Percentiles rank a stretch among this genome's conserved stretches.
These are phyloP conservation scores for Fraxinus nigra DNA, from an alignment of 305 asterid genomes.

Conservation along the genomic window DNA sequence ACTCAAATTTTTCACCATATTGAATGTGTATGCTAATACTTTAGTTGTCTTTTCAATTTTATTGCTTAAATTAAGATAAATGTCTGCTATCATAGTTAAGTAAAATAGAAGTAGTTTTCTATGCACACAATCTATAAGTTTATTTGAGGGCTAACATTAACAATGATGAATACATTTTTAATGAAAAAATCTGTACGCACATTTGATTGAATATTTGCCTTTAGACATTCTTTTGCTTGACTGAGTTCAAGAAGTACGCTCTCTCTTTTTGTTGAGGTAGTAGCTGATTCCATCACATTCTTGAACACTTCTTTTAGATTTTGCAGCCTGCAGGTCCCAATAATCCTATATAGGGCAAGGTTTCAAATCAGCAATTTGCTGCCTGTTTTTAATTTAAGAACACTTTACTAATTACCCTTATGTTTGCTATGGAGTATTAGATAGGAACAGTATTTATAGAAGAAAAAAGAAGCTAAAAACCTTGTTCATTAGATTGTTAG, in stretches of 20 bases:
- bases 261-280: neutral
- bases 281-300: neutral
- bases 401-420: neutral
- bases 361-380: neutral
- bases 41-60: neutral
- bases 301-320: neutral
- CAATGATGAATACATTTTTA: neutral
- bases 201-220: neutral
- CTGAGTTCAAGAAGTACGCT: slow-evolving; percentile 8
- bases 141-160: neutral
- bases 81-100: neutral
- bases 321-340: neutral
- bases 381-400: neutral
- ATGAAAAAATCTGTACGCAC: neutral
- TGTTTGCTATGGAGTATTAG: neutral
- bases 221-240: neutral
- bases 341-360: neutral
- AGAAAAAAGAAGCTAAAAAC: neutral
- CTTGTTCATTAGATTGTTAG: neutral
- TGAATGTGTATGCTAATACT: neutral
- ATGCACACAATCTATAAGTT: neutral
- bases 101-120: neutral
- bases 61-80: neutral
- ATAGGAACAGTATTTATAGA: neutral
- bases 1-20: neutral